Evolutionary conservation across 306 rosid species (phyloP).

Genomic region (Hylodesmum podocarpum): DNA sequence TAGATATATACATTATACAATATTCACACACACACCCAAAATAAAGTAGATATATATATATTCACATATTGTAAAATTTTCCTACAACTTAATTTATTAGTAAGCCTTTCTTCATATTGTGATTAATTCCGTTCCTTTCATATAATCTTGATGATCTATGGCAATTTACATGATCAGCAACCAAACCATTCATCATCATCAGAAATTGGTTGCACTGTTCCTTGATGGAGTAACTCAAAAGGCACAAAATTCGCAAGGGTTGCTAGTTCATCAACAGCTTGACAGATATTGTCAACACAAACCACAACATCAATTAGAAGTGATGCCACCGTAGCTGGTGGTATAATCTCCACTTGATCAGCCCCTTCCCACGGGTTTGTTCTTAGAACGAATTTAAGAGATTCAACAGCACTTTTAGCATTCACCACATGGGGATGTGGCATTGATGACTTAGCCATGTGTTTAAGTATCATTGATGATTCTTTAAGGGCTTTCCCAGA

Average conservation of each 20-base stretch:
- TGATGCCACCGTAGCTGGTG: slow-evolving; percentile 36
- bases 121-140: not conserved
- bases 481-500: slow-evolving; percentile 45
- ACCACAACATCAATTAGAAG: slow-evolving; percentile 37
- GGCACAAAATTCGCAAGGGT: slow-evolving; percentile 29
- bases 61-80: too few relatives aligned
- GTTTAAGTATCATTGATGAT: slow-evolving; percentile 33
- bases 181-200: not conserved
- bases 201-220: slow-evolving; percentile 30
- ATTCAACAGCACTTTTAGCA: slow-evolving; percentile 30
- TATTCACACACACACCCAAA: too few relatives aligned
- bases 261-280: slow-evolving; percentile 38
- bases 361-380: slow-evolving; percentile 29
- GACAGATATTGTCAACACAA: slow-evolving; percentile 32
- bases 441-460: slow-evolving; percentile 29
- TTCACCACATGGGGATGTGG: slow-evolving; percentile 21
- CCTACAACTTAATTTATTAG: not conserved
- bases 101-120: too few relatives aligned
- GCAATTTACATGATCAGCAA: slow-evolving; percentile 27
- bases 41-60: too few relatives aligned
- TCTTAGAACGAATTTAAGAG: slow-evolving; percentile 35
- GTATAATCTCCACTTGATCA: slow-evolving; percentile 28
- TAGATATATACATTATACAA: too few relatives aligned
- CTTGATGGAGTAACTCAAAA: not conserved
- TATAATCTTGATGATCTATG: not conserved